phyloP scores from a whole-genome alignment of 2,329 filamentous ascomycete species.

The Alternaria brassicae region DNA sequence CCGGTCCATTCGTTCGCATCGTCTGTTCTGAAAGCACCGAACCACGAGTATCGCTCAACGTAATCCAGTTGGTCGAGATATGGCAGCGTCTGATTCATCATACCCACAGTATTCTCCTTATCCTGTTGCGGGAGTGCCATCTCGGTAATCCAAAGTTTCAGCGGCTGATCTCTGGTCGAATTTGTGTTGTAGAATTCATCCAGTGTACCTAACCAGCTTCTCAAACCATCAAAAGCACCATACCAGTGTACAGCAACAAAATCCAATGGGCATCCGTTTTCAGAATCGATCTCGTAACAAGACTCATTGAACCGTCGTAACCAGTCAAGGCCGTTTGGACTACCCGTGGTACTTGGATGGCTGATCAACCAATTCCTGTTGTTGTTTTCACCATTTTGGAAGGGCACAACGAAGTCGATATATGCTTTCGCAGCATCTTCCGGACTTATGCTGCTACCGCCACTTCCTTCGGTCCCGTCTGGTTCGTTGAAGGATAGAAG shows the following conservation, averaged over 20 bases:
- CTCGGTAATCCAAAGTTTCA: constrained; percentile 77
- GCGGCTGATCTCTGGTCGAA: constrained; percentile 53
- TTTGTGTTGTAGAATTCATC: constrained; percentile 59
- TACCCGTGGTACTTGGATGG: constrained; percentile 73
- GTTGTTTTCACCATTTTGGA: constrained; percentile 60
- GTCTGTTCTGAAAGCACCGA: constrained; percentile 42
- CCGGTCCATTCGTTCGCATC: constrained; percentile 49
- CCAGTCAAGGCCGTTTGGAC: constrained; percentile 69
- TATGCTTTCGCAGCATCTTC: constrained; percentile 71
- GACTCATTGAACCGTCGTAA: constrained; percentile 69
- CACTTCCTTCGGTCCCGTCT: constrained; percentile 64
- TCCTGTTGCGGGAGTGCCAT: constrained; percentile 68
- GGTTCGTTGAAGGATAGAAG: constrained; percentile 83
- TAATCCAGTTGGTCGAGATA: constrained; percentile 70
- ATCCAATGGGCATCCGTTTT: constrained; percentile 57
- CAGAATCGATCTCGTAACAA: constrained; percentile 52
- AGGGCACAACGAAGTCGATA: constrained; percentile 74
- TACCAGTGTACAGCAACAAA: constrained; percentile 64
- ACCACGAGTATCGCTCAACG: constrained; percentile 50
- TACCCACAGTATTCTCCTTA: constrained; percentile 65
- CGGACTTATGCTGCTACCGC: constrained; percentile 70
- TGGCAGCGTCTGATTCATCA: constrained; percentile 72
- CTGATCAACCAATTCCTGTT: constrained; percentile 66
- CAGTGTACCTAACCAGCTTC: constrained; percentile 69
- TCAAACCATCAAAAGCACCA: constrained; percentile 72